These are phyloP conservation scores for Neonothopanus nambi DNA, from an alignment of 1,284 basidiomycete genomes.

Conservation along the genomic window DNA sequence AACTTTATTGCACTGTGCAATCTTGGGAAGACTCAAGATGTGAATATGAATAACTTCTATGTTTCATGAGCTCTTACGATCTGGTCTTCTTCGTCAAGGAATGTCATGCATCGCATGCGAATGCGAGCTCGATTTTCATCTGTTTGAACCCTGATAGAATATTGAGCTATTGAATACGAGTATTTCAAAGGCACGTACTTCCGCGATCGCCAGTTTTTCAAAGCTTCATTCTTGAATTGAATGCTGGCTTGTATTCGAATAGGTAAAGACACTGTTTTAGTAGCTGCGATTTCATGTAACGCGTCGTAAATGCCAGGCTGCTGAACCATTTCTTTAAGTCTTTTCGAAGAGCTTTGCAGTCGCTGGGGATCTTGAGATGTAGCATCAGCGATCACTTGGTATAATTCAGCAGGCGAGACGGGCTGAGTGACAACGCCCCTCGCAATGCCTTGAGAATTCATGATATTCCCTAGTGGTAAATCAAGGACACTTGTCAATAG, in stretches of 20 bases:
- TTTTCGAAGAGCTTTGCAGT: slow-evolving; percentile 57
- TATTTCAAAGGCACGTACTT: slow-evolving; percentile 46
- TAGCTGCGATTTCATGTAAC: slow-evolving; percentile 71
- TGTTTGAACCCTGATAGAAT: slow-evolving; percentile 53
- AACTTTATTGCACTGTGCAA: slow-evolving; percentile 70
- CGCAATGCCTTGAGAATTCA: slow-evolving; percentile 6
- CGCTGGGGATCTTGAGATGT: slow-evolving; percentile 63
- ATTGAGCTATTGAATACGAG: slow-evolving; percentile 8
- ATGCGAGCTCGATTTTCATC: slow-evolving; percentile 65
- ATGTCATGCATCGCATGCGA: slow-evolving; percentile 56
- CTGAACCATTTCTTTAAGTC: slow-evolving; percentile 66
- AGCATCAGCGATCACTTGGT: slow-evolving; percentile 62
- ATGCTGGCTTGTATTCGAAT: slow-evolving; percentile 78
- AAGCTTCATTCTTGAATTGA: slow-evolving; percentile 76
- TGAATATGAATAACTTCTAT: background rate
- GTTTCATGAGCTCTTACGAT: slow-evolving; percentile 44
- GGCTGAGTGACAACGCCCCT: slow-evolving; percentile 33
- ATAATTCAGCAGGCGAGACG: slow-evolving; percentile 61
- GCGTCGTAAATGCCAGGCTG: slow-evolving; percentile 68
- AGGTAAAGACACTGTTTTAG: slow-evolving; percentile 53
- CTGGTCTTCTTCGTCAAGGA: slow-evolving; percentile 74
- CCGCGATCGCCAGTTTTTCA: slow-evolving; percentile 68
- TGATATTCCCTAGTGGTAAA: background rate
- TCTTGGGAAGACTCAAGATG: slow-evolving; percentile 45
- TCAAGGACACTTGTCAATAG: background rate